phyloP scores from a whole-genome alignment of 345 rosid species.

The Camelina sativa region DNA sequence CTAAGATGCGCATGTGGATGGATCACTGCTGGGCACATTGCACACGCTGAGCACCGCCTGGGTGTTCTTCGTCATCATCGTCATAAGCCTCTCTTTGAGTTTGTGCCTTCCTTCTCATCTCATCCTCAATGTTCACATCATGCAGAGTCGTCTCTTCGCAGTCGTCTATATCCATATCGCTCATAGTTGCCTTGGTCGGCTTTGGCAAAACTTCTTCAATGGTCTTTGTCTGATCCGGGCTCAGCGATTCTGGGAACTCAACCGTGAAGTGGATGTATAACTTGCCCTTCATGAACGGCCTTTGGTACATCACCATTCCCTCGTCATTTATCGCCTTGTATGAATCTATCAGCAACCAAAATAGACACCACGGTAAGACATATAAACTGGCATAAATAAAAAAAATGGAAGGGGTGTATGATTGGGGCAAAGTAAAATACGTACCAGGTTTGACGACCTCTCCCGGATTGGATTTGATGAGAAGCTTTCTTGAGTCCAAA shows the following conservation, averaged over 20 bases:
- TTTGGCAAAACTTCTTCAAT: slow-evolving; percentile 68
- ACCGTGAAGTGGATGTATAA: slow-evolving; percentile 80
- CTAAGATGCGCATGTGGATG: slow-evolving; percentile 15
- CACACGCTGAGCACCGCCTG: slow-evolving; percentile 61
- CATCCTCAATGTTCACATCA: slow-evolving; percentile 79
- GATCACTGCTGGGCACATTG: slow-evolving; percentile 81
- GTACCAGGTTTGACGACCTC: slow-evolving; percentile 90
- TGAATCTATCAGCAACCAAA: slow-evolving; percentile 52
- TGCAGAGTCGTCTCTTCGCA: slow-evolving; percentile 90
- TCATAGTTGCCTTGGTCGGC: slow-evolving; percentile 48
- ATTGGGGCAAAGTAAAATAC: slow-evolving; percentile 5
- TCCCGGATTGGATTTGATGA: slow-evolving; percentile 81
- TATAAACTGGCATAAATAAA: neutral
- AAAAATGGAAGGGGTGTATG: neutral
- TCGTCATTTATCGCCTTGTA: slow-evolving; percentile 83
- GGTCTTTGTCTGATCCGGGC: slow-evolving; percentile 70
- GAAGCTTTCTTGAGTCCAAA: slow-evolving; percentile 86
- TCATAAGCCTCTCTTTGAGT: slow-evolving; percentile 64
- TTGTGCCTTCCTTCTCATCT: slow-evolving; percentile 79
- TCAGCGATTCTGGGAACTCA: slow-evolving; percentile 86
- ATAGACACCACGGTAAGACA: slow-evolving; percentile 11
- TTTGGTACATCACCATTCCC: slow-evolving; percentile 85
- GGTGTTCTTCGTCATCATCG: slow-evolving; percentile 57
- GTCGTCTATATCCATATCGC: slow-evolving; percentile 84
- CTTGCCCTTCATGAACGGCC: slow-evolving; percentile 93